Evolutionary conservation across 2,329 filamentous ascomycete genomes (phyloP).

Genomic region (Raffaelea albimanens): DNA sequence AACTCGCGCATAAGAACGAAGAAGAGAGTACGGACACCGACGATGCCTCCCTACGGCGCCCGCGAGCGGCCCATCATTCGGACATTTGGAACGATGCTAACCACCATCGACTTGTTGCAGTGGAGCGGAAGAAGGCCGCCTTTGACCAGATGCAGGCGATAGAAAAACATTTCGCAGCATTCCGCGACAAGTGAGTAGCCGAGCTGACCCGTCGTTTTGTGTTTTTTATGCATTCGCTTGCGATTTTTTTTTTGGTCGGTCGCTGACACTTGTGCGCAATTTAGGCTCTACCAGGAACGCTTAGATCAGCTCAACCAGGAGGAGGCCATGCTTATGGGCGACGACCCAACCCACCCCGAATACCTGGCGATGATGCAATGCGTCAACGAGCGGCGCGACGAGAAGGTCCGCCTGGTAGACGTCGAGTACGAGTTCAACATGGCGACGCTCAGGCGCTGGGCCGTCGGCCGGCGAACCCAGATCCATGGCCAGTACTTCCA

Average conservation of each 20-base stretch:
- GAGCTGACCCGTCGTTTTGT: background rate
- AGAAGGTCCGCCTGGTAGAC: conserved; percentile 68
- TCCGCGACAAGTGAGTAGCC: conserved; percentile 69
- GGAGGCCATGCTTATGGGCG: conserved; percentile 50
- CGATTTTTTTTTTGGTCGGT: background rate
- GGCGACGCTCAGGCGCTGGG: conserved; percentile 62
- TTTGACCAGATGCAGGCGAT: conserved; percentile 71
- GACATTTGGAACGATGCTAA: background rate
- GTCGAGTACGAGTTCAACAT: conserved; percentile 65
- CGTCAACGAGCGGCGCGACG: conserved; percentile 71
- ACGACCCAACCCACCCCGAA: conserved; percentile 73
- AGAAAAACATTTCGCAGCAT: conserved; percentile 79
- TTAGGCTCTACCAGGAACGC: conserved; percentile 78
- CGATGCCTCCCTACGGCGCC: background rate
- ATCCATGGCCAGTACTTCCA: conserved; percentile 89
- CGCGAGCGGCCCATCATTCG: background rate
- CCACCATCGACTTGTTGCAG: conserved; percentile 30
- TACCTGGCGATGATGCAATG: conserved; percentile 84
- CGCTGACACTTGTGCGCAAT: background rate
- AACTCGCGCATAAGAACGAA: conserved; percentile 49
- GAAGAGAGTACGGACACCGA: conserved; percentile 48
- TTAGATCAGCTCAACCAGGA: conserved; percentile 70
- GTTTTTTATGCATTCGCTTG: background rate
- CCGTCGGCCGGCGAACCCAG: conserved; percentile 74
- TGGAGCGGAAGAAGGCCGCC: conserved; percentile 68